Evolutionary conservation across 2,329 filamentous ascomycete genomes (phyloP).

Genomic region (Atkinsonella hypoxylon): DNA sequence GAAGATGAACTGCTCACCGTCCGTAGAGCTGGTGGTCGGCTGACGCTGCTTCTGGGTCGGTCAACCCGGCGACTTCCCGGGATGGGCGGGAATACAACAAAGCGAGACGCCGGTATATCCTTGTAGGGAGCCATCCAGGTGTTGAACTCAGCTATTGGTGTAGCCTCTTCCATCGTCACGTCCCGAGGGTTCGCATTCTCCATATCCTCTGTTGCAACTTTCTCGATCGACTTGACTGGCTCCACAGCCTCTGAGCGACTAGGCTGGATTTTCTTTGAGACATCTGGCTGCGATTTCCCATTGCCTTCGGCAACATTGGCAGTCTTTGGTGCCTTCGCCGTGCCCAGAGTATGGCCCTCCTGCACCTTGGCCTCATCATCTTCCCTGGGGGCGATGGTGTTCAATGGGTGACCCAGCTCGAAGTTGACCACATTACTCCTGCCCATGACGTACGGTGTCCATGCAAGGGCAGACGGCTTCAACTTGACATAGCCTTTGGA

Average conservation of each 20-base stretch:
- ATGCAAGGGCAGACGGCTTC: slow-evolving; percentile 68
- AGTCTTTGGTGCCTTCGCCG: neutral
- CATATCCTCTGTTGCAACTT: slow-evolving; percentile 20
- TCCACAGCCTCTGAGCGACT: slow-evolving; percentile 10
- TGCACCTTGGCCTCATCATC: slow-evolving; percentile 44
- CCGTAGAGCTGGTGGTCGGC: slow-evolving; percentile 25
- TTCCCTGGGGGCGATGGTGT: slow-evolving; percentile 77
- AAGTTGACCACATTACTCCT: slow-evolving; percentile 71
- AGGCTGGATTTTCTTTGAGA: neutral
- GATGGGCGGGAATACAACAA: slow-evolving; percentile 66
- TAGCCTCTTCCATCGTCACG: slow-evolving; percentile 16
- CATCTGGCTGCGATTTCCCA: slow-evolving; percentile 5
- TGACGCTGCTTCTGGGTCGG: slow-evolving; percentile 30
- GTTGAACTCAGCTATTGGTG: slow-evolving; percentile 12
- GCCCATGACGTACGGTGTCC: slow-evolving; percentile 97
- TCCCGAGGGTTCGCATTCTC: slow-evolving; percentile 16
- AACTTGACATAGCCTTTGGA: slow-evolving; percentile 78
- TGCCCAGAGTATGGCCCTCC: slow-evolving; percentile 14
- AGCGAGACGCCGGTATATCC: slow-evolving; percentile 56
- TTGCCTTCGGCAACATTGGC: slow-evolving; percentile 9
- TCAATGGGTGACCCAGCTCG: slow-evolving; percentile 68
- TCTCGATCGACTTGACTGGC: slow-evolving; percentile 20
- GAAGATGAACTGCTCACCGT: slow-evolving; percentile 24
- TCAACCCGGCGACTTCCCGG: slow-evolving; percentile 35
- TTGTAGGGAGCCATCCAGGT: slow-evolving; percentile 38